Conservation (phyloP, 441 rosid species). For the Metrosideros polymorpha region DNA sequence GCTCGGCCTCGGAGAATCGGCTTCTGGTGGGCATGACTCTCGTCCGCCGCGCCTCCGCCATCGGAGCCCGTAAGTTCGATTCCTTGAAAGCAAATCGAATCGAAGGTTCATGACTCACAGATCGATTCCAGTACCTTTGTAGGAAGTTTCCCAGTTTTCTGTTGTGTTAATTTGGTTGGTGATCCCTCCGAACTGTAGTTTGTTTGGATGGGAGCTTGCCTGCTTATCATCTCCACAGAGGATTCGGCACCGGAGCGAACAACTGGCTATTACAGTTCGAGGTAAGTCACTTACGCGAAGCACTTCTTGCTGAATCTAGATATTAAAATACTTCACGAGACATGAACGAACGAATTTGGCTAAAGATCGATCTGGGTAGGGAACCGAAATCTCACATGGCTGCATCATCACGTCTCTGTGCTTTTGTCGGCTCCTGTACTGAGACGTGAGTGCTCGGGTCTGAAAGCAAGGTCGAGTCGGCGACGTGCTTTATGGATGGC, state of each 20-base stretch:
- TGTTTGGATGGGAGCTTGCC: slow-evolving; percentile 97
- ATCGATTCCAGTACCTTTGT: background rate
- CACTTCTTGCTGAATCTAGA: background rate
- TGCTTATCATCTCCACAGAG: slow-evolving; percentile 72
- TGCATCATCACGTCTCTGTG: background rate
- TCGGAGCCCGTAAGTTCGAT: slow-evolving; percentile 44
- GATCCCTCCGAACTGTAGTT: slow-evolving; percentile 21
- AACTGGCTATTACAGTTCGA: slow-evolving; percentile 92
- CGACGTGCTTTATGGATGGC: background rate
- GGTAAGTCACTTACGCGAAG: slow-evolving; percentile 21
- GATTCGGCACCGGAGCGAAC: slow-evolving; percentile 68
- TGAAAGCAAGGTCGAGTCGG: background rate
- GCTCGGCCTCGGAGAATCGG: slow-evolving; percentile 12
- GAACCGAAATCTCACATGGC: background rate
- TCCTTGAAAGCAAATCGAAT: background rate
- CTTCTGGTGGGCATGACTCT: slow-evolving; percentile 53
- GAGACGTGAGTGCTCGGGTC: background rate
- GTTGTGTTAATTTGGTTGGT: background rate
- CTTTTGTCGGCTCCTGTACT: background rate
- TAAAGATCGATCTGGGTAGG: background rate
- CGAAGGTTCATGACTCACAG: background rate
- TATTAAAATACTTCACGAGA: background rate
- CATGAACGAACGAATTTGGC: background rate
- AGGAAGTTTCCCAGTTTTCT: background rate
- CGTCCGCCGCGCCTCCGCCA: slow-evolving; percentile 42